Percentiles rank a stretch among this genome's conserved stretches.
These are phyloP conservation scores for Sclerotinia trifoliorum DNA, from an alignment of 2,329 filamentous ascomycete species.

Conservation along the genomic window DNA sequence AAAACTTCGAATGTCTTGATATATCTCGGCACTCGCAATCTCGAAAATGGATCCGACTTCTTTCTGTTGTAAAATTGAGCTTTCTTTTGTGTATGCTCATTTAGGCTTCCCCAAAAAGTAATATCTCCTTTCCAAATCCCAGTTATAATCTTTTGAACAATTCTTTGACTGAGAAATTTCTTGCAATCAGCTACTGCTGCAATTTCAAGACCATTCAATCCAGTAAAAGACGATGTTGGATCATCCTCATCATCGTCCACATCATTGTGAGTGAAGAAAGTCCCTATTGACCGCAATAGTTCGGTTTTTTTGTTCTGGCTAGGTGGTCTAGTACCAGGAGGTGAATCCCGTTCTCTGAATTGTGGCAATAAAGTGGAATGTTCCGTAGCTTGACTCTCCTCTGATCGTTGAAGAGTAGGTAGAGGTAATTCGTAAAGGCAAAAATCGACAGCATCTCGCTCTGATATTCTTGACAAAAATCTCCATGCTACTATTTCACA, in stretches of 20 bases:
- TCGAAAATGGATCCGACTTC: slow-evolving; percentile 69
- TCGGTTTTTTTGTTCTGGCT: slow-evolving; percentile 32
- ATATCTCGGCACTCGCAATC: slow-evolving; percentile 77
- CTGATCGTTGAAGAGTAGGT: slow-evolving; percentile 12
- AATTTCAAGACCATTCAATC: slow-evolving; percentile 83
- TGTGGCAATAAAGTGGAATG: slow-evolving; percentile 36
- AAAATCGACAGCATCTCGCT: slow-evolving; percentile 71
- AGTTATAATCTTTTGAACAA: slow-evolving; percentile 79
- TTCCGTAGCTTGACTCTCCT: slow-evolving; percentile 30
- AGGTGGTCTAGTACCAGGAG: slow-evolving; percentile 26
- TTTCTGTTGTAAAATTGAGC: slow-evolving; percentile 71
- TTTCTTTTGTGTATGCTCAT: slow-evolving; percentile 69
- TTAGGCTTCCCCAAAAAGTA: slow-evolving; percentile 81
- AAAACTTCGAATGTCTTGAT: slow-evolving; percentile 80
- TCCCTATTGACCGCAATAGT: slow-evolving; percentile 49
- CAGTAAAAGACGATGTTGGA: slow-evolving; percentile 69
- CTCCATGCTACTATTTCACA: slow-evolving; percentile 83
- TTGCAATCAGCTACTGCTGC: slow-evolving; percentile 79
- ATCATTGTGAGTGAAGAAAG: slow-evolving; percentile 40
- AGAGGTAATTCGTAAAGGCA: slow-evolving; percentile 69
- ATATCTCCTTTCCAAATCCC: slow-evolving; percentile 86
- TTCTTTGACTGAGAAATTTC: slow-evolving; percentile 75
- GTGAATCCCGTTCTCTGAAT: slow-evolving; percentile 30
- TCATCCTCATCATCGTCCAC: slow-evolving; percentile 54
- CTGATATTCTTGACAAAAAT: slow-evolving; percentile 68